A percentile compares a stretch with the other conserved stretches of the same genome.
Evolutionary conservation across 2,329 filamentous ascomycete genomes (phyloP).

Genomic region (Neonectria faginata): DNA sequence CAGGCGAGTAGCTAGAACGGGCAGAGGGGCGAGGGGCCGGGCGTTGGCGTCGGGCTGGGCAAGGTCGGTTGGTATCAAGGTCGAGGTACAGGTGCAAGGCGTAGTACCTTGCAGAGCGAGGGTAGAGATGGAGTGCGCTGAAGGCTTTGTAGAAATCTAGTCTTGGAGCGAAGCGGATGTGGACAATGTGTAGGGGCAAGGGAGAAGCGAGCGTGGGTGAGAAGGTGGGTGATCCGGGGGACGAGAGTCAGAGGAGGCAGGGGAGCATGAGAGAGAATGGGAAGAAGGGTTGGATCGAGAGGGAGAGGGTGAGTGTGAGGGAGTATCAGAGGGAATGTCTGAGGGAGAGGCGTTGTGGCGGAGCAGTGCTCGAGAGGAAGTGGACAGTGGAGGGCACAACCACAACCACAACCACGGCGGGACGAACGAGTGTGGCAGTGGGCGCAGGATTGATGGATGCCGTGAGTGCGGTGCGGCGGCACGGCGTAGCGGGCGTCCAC

Average conservation of each 20-base stretch:
- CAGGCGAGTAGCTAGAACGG: slow-evolving; percentile 22
- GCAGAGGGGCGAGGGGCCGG: slow-evolving; percentile 12
- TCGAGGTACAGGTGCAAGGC: slow-evolving; percentile 18
- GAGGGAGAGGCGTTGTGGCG: slow-evolving; percentile 1
- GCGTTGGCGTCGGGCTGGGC: slow-evolving; percentile 19
- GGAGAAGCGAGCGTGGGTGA: slow-evolving; percentile 6
- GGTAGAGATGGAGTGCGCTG: slow-evolving; percentile 3
- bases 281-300: neutral
- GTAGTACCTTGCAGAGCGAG: slow-evolving; percentile 5
- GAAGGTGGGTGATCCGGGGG: slow-evolving; percentile 2
- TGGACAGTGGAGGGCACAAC: slow-evolving; percentile 6
- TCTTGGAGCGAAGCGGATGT: slow-evolving; percentile 2
- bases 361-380: neutral
- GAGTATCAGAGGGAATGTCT: slow-evolving; percentile 10
- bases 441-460: neutral
- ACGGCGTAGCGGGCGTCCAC: neutral
- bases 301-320: slow-evolving; percentile 1
- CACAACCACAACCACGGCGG: neutral
- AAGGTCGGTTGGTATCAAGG: slow-evolving; percentile 25
- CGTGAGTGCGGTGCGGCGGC: neutral
- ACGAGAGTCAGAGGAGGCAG: slow-evolving; percentile 9
- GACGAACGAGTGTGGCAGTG: neutral
- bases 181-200: slow-evolving; percentile 3
- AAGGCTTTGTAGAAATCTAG: slow-evolving; percentile 14
- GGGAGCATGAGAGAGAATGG: slow-evolving; percentile 11